Evolutionary conservation across 1,284 basidiomycete genomes (phyloP).

Genomic region (Spongiforma sp.): DNA sequence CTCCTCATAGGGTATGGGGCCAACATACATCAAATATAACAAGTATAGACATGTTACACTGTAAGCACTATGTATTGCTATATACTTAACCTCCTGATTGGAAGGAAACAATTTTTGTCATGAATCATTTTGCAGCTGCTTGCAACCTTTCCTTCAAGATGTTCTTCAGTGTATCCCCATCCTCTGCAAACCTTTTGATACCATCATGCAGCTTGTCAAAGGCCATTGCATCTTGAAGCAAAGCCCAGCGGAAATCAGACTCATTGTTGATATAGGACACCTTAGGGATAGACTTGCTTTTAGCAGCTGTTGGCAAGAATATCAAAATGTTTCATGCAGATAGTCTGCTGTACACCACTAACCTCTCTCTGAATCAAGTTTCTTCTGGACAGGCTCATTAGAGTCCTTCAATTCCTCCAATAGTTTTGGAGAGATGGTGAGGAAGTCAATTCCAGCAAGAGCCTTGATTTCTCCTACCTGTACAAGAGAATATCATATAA

Average conservation of each 20-base stretch:
- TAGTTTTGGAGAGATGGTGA: slow-evolving; percentile 91
- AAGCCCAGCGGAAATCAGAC: slow-evolving; percentile 91
- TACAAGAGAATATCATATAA: neutral
- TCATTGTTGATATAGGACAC: slow-evolving; percentile 91
- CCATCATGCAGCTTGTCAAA: slow-evolving; percentile 97
- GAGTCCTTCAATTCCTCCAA: slow-evolving; percentile 91
- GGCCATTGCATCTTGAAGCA: slow-evolving; percentile 92
- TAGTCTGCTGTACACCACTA: slow-evolving; percentile 30
- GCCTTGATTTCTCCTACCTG: slow-evolving; percentile 92
- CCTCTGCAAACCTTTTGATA: slow-evolving; percentile 95
- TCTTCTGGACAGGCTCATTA: slow-evolving; percentile 78
- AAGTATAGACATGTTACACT: too few species aligned
- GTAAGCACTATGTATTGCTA: too few species aligned
- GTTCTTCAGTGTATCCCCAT: slow-evolving; percentile 89
- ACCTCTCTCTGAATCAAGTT: slow-evolving; percentile 76
- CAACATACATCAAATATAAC: too few species aligned
- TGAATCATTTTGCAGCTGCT: slow-evolving; percentile 12
- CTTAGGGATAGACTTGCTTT: slow-evolving; percentile 74
- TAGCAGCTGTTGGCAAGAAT: slow-evolving; percentile 50
- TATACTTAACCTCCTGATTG: too few species aligned
- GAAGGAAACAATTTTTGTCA: too few species aligned
- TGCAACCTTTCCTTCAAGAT: slow-evolving; percentile 83
- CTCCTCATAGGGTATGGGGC: too few species aligned
- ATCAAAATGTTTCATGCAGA: neutral
- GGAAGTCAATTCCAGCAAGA: slow-evolving; percentile 95